phyloP scores from a whole-genome alignment of 1,284 basidiomycete species.

The Ganoderma boninense region DNA sequence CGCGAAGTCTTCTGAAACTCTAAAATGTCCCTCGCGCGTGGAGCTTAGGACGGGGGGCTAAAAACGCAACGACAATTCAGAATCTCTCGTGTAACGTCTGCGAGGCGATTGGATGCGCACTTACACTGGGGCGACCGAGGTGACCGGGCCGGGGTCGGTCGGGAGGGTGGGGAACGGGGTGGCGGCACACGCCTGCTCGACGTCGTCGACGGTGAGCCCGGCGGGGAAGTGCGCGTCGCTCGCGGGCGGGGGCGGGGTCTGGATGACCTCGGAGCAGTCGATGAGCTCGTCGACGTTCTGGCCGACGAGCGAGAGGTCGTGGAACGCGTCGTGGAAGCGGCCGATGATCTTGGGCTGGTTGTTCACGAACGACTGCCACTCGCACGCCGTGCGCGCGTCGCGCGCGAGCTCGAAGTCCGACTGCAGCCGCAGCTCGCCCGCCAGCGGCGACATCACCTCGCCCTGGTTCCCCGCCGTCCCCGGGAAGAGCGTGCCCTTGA shows the following conservation, averaged over 20 bases:
- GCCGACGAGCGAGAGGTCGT: conserved; percentile 42
- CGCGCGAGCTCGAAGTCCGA: conserved; percentile 39
- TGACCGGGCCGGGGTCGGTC: conserved; percentile 34
- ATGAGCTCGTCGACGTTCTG: conserved; percentile 35
- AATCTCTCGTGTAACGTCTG: not conserved
- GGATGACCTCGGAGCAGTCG: conserved; percentile 40
- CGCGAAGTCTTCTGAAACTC: not conserved
- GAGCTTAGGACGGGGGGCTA: conserved; percentile 11
- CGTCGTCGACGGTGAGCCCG: conserved; percentile 41
- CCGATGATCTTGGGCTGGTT: conserved; percentile 40
- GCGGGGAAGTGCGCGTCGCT: conserved; percentile 46
- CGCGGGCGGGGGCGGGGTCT: conserved; percentile 40
- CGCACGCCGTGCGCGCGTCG: conserved; percentile 41
- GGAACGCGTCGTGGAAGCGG: conserved; percentile 41
- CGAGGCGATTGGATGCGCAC: conserved; percentile 7
- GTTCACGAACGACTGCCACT: conserved; percentile 44
- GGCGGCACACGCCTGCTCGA: conserved; percentile 44
- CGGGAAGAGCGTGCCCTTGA: conserved; percentile 40
- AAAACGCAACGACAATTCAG: not conserved
- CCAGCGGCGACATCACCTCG: conserved; percentile 34
- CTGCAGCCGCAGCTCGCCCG: conserved; percentile 41
- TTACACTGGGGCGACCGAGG: conserved; percentile 35
- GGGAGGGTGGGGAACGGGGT: conserved; percentile 30
- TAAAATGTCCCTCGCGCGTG: not conserved
- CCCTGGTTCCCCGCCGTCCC: conserved; percentile 36